These are phyloP conservation scores for Wallacemonas rigidus DNA, from an alignment of 208 protist species.

Conservation along the genomic window DNA sequence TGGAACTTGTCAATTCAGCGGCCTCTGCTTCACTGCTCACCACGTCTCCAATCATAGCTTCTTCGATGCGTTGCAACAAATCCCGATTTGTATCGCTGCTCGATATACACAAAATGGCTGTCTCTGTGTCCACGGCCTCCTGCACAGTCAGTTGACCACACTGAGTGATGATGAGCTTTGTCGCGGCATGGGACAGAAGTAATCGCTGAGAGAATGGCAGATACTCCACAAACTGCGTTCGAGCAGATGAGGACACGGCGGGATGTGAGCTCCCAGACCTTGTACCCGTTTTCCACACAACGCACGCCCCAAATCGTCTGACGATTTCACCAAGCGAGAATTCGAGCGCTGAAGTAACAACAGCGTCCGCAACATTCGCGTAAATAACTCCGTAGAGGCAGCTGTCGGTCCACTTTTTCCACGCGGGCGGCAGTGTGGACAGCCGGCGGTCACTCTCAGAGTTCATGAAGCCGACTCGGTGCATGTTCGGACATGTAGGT, in stretches of 20 bases:
- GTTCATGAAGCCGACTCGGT: constrained; percentile 47
- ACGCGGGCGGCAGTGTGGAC: constrained; percentile 8
- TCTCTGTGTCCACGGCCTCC: constrained; percentile 25
- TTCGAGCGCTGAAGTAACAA: background rate
- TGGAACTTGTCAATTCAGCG: constrained; percentile 4
- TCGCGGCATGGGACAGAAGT: constrained; percentile 23
- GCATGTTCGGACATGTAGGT: constrained; percentile 41
- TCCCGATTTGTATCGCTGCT: background rate
- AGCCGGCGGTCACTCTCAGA: constrained; percentile 12
- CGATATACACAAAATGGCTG: constrained; percentile 7
- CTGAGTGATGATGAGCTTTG: constrained; percentile 29
- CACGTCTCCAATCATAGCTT: constrained; percentile 21
- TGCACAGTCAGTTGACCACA: constrained; percentile 23
- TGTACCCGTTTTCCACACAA: constrained; percentile 21
- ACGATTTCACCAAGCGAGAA: constrained; percentile 11
- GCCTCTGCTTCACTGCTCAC: constrained; percentile 15
- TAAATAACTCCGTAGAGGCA: constrained; percentile 25
- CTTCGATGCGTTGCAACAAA: constrained; percentile 1
- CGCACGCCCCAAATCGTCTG: constrained; percentile 12
- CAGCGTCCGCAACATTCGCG: constrained; percentile 18
- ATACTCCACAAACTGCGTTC: background rate
- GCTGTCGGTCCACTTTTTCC: constrained; percentile 26
- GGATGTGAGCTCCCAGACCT: background rate
- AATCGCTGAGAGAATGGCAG: constrained; percentile 18
- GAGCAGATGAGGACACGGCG: background rate